Evolutionary conservation across 495 filamentous ascomycete species (phyloP).

Genomic region (Poronia punctata): DNA sequence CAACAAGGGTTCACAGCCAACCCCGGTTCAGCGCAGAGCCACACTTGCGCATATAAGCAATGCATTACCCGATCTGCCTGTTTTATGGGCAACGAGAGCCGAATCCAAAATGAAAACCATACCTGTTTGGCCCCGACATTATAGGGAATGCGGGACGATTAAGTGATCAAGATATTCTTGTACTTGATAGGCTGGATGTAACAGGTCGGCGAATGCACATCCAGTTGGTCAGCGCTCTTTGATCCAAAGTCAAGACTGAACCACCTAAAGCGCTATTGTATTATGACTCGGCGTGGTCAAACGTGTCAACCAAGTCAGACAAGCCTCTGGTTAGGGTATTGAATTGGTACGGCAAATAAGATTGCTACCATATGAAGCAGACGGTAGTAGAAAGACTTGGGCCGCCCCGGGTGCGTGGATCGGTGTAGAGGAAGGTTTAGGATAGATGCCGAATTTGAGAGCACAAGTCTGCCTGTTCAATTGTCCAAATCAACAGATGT

Average conservation of each 20-base stretch:
- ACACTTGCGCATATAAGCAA: conserved; percentile 1
- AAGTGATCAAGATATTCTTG: neutral
- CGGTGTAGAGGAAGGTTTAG: neutral
- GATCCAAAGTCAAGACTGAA: conserved; percentile 3
- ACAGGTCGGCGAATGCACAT: conserved; percentile 1
- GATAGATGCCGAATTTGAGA: neutral
- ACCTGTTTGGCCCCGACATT: conserved; percentile 26
- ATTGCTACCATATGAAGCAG: neutral
- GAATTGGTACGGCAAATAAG: conserved; percentile 1
- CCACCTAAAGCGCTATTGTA: conserved; percentile 1
- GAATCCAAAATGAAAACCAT: conserved; percentile 6
- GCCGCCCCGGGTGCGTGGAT: conserved; percentile 6
- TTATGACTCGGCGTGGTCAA: neutral
- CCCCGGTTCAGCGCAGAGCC: neutral
- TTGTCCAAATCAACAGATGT: conserved; percentile 1
- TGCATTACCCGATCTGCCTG: conserved; percentile 2
- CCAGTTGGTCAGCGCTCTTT: conserved; percentile 4
- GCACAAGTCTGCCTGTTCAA: conserved; percentile 13
- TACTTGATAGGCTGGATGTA: neutral
- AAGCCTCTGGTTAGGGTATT: neutral
- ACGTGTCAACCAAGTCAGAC: neutral
- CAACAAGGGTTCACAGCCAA: neutral
- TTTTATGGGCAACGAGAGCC: conserved; percentile 1
- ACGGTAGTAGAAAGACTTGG: neutral
- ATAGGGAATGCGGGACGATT: neutral